Evolutionary conservation across 305 asterid species (phyloP).

Genomic region (Solanum chacoense): DNA sequence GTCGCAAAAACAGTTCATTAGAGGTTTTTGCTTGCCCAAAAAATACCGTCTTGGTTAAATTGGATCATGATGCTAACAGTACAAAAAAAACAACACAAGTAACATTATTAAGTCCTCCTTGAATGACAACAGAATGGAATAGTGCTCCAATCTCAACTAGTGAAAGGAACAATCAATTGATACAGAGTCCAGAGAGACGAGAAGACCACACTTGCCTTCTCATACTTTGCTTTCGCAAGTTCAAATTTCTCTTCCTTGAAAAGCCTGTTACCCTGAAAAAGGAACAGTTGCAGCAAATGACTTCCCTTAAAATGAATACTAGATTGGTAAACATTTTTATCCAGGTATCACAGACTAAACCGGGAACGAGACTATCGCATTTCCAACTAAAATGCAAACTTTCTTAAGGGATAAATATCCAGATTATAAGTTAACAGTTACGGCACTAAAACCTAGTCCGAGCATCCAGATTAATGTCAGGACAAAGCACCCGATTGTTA

Average conservation of each 20-base stretch:
- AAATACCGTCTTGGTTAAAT: not conserved
- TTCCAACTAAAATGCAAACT: not conserved
- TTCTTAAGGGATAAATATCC: not conserved
- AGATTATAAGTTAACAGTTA: not conserved
- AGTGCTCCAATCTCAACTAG: not conserved
- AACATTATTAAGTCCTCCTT: not conserved
- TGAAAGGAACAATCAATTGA: not conserved
- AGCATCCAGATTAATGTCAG: not conserved
- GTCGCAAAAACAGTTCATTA: not conserved
- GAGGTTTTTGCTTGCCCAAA: not conserved
- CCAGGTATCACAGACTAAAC: not conserved
- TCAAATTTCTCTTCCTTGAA: slow-evolving; percentile 91
- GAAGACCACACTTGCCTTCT: slow-evolving; percentile 38
- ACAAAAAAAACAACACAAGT: not conserved
- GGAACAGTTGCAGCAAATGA: slow-evolving; percentile 2
- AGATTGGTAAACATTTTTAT: not conserved
- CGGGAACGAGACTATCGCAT: not conserved
- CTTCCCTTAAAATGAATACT: not conserved
- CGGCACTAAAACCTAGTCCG: not conserved
- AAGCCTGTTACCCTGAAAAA: slow-evolving; percentile 93
- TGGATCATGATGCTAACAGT: not conserved
- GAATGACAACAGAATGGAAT: not conserved
- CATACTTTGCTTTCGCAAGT: slow-evolving; percentile 96
- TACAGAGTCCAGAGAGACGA: not conserved
- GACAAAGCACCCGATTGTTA: not conserved